Conservation (phyloP, 2,329 filamentous ascomycete species). For the Pezicula carpinea region DNA sequence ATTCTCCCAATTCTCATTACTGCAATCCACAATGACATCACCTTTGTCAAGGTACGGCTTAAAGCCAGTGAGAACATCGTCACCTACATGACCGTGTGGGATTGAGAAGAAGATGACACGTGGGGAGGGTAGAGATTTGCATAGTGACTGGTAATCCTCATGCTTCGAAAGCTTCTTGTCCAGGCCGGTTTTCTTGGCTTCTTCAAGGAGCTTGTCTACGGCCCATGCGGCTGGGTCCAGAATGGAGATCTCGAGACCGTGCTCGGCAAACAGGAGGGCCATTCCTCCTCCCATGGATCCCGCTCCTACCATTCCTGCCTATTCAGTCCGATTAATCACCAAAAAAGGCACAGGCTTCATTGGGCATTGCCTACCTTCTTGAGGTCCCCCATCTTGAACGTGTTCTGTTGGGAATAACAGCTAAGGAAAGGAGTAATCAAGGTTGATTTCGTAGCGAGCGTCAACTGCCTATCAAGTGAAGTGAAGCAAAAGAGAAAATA, state of each 20-base stretch:
- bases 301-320: conserved; percentile 51
- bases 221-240: conserved; percentile 46
- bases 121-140: conserved; percentile 40
- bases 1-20: conserved; percentile 62
- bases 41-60: conserved; percentile 47
- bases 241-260: conserved; percentile 48
- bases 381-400: too few relatives aligned
- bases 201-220: conserved; percentile 35
- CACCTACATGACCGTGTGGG: conserved; percentile 39
- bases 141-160: conserved; percentile 44
- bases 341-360: too few relatives aligned
- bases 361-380: too few relatives aligned
- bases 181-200: conserved; percentile 20
- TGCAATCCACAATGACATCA: conserved; percentile 65
- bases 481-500: background rate
- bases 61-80: conserved; percentile 32
- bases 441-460: too few relatives aligned
- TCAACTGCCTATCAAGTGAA: conserved; percentile 48
- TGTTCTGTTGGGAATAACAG: too few relatives aligned
- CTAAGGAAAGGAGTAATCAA: too few relatives aligned
- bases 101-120: conserved; percentile 49
- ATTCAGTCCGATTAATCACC: too few relatives aligned
- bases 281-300: conserved; percentile 58
- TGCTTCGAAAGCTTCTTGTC: conserved; percentile 27
- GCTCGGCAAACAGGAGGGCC: conserved; percentile 53